Evolutionary conservation across 441 rosid genomes (phyloP), one percentile per base, ranked within the genome.

Genomic region (Pelargonium myrrhifolium): DNA sequence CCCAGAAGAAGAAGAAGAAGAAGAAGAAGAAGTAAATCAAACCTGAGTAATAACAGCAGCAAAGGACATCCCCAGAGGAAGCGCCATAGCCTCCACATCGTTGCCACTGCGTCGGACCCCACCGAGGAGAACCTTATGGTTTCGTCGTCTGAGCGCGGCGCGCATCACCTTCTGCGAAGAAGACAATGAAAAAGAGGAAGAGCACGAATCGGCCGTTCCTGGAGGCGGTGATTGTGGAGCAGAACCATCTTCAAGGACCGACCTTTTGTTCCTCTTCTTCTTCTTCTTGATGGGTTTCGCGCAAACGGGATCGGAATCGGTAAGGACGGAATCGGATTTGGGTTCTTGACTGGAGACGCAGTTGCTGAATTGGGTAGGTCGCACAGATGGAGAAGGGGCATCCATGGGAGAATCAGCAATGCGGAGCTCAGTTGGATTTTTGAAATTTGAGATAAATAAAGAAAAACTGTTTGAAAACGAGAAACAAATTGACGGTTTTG

Each of bases 1-100:
- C 59, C 58, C 24, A n/a, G n/a, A n/a, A n/a, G n/a, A n/a, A n/a
- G n/a, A n/a, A n/a, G n/a, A n/a, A n/a, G n/a, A n/a, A 22, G 15
- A 26, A 78, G 77, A 64, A 68, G 59, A 53, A 14, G 7, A 76
- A 76, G 12, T 78, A 75, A 66, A 76, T 21, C 78, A 31, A 81
- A 94, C 99, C 99, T 87, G 83, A 60, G 89, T 85, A 64, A 91
- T 83, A 68, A 92, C 86, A 39, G 89, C 97, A 0, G 97, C 99
- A 68, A 95, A 81, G 9, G 97, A 92, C 95, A 92, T 89, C 51
- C 99, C 99, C 2, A 95, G 88, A 78, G 90, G 90, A 56, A 87
- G 86, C 4, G 95, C 97, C 72, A 86, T 77, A 45, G 89, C 87
- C 75, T 87, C 97, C 68, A 87, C 74, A 31, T 75, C 79, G 28